Percentiles rank a stretch among this genome's conserved stretches.
Conservation (phyloP, 176 grass and related monocot genomes). For the Sorghum bicolor region DNA sequence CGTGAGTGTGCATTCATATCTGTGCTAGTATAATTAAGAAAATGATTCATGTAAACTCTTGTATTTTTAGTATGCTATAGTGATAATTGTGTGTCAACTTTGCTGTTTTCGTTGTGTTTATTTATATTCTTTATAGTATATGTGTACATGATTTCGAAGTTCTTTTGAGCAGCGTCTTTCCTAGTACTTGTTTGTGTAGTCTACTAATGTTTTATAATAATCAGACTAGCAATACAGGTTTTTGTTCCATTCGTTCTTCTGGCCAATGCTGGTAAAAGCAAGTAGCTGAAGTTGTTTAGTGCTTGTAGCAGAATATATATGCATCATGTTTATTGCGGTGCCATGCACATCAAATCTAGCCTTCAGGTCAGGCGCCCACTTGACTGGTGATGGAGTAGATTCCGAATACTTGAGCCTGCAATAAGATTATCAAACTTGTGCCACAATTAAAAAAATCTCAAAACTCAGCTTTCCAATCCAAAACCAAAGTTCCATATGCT, state of each 20-base stretch:
- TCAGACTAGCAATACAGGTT: background rate
- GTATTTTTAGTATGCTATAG: background rate
- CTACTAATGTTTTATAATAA: background rate
- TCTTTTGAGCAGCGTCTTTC: background rate
- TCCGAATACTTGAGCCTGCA: background rate
- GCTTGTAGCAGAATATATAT: background rate
- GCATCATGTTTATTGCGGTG: background rate
- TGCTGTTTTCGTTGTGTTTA: background rate
- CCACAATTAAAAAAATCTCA: background rate
- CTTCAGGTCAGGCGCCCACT: background rate
- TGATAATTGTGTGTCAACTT: slow-evolving; percentile 10
- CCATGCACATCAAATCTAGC: background rate
- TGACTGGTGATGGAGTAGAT: background rate
- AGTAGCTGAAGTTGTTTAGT: background rate
- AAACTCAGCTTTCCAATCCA: background rate
- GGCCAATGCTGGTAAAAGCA: background rate
- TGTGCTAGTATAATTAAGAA: slow-evolving; percentile 6
- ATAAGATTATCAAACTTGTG: background rate
- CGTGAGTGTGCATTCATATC: background rate
- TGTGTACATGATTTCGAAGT: background rate
- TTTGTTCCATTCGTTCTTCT: background rate
- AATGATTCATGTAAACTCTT: slow-evolving; percentile 20
- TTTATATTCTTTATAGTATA: background rate
- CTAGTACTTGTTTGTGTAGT: background rate
- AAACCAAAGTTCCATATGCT: background rate